phyloP scores from a whole-genome alignment of 2,329 filamentous ascomycete genomes.

The Cytospora chrysosperma region DNA sequence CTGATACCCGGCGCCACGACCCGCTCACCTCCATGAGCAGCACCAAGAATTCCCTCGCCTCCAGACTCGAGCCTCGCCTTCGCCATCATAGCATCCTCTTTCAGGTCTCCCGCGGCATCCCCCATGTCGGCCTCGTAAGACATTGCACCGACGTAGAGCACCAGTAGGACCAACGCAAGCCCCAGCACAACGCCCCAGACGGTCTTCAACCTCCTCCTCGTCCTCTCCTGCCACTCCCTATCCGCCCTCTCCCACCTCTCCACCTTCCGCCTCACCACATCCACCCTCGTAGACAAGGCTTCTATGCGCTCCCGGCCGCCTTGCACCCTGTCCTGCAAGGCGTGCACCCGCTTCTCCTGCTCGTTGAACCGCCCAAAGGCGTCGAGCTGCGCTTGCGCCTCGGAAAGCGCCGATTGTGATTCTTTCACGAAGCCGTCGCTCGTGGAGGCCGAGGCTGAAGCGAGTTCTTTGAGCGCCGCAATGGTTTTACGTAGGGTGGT shows the following conservation, averaged over 20 bases:
- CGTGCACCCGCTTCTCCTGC: slow-evolving; percentile 63
- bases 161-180: slow-evolving; percentile 46
- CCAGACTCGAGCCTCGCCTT: slow-evolving; percentile 16
- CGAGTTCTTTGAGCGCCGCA: slow-evolving; percentile 64
- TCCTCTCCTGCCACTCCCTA: slow-evolving; percentile 65
- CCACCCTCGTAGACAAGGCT: slow-evolving; percentile 61
- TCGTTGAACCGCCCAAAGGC: slow-evolving; percentile 61
- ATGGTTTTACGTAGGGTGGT: slow-evolving; percentile 64
- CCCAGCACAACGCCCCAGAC: slow-evolving; percentile 61
- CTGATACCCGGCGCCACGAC: slow-evolving; percentile 31
- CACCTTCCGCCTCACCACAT: slow-evolving; percentile 61
- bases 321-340: slow-evolving; percentile 61
- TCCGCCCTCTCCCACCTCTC: slow-evolving; percentile 68
- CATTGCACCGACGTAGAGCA: slow-evolving; percentile 38
- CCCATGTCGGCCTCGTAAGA: slow-evolving; percentile 14
- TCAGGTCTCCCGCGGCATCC: slow-evolving; percentile 18
- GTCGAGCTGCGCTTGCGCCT: slow-evolving; percentile 61
- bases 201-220: slow-evolving; percentile 59
- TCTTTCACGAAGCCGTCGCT: slow-evolving; percentile 60
- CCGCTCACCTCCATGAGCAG: slow-evolving; percentile 27
- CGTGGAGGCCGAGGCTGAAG: slow-evolving; percentile 57
- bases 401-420: slow-evolving; percentile 56
- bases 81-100: slow-evolving; percentile 15
- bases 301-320: slow-evolving; percentile 59
- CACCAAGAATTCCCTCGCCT: not conserved